Base-by-base conservation (phyloP, 1,284 basidiomycete genomes). In the Apiotrichum gracile region DNA sequence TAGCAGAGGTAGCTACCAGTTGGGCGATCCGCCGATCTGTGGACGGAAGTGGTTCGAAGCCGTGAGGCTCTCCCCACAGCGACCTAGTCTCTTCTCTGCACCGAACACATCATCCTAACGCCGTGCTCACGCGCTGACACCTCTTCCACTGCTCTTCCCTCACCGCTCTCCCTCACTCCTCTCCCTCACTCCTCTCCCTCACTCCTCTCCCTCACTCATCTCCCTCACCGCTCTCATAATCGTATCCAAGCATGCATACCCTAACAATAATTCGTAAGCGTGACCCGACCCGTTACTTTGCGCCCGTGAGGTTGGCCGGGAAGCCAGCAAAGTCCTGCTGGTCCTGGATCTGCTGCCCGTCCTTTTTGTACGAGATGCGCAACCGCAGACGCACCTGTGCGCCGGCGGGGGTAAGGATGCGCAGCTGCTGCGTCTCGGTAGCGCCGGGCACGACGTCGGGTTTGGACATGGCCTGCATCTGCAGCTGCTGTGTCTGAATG, bases 401-500 rank as follows among this genome's bases (percentile, higher is more conserved):
- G 26, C 91, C 91, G 5, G 81, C 81, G 8, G 91, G 91, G 9
- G 88, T 91, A 48, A 91, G 81, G 27, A 99, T 84, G 12, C 92
- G 82, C 85, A 99, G 86, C 67, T 94, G 91, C 73, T 98, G 96
- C 17, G 91, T 96, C 75, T 97, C 94, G 19, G 83, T 82, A 10
- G 83, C 76, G 1, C 91, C 91, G 0, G 91, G 86, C 16, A 75
- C 77, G 24, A 98, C 80, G 49, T 84, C 85, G 12, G 86, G 77
- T 72, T 86, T 92, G 9, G 91, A 92, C 85, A 98, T 97, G 6
- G 94, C 90, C 55, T 92, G 82, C 94, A 99, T 98, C 72, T 97
- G 93, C 54, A 99, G 74, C 71, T 97, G 93, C 78, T 97, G 94
- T 0, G 91, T 91, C 91, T 96, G 66, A 5, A 42, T 44, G 47